Evolutionary conservation across 2,329 filamentous ascomycete species (phyloP).

Genomic region (Fusarium oligoseptatum): DNA sequence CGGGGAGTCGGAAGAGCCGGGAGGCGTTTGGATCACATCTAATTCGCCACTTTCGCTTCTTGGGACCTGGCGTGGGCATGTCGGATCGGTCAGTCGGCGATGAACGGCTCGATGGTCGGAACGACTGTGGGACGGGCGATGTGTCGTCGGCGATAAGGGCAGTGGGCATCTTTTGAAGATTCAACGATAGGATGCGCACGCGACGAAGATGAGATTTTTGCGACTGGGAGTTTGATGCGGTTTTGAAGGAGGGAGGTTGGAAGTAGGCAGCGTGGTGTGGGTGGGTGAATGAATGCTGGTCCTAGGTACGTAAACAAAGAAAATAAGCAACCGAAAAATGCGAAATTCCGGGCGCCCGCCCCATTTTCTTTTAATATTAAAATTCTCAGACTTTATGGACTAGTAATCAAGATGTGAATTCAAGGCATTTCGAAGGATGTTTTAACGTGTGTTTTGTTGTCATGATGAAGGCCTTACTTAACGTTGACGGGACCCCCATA

Average conservation of each 20-base stretch:
- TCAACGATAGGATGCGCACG: neutral
- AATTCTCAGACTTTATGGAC: neutral
- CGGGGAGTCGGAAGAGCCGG: neutral
- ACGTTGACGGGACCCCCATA: neutral
- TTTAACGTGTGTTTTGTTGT: neutral
- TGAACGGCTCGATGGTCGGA: neutral
- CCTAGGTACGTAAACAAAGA: neutral
- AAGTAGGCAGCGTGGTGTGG: neutral
- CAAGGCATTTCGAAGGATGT: neutral
- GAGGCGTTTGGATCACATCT: neutral
- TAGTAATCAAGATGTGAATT: neutral
- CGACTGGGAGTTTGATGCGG: neutral
- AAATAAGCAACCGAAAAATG: neutral
- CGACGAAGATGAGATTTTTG: neutral
- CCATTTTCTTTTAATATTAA: accelerated
- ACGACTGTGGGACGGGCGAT: neutral
- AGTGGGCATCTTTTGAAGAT: neutral
- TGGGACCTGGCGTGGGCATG: neutral
- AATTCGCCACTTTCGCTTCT: neutral
- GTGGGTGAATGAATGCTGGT: neutral
- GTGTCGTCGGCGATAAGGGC: neutral
- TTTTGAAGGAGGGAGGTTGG: neutral
- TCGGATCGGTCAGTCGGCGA: neutral
- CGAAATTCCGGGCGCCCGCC: neutral
- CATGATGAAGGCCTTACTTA: neutral